Conservation (phyloP, 164 flowering plant genomes). For the Tetracentron sinense region DNA sequence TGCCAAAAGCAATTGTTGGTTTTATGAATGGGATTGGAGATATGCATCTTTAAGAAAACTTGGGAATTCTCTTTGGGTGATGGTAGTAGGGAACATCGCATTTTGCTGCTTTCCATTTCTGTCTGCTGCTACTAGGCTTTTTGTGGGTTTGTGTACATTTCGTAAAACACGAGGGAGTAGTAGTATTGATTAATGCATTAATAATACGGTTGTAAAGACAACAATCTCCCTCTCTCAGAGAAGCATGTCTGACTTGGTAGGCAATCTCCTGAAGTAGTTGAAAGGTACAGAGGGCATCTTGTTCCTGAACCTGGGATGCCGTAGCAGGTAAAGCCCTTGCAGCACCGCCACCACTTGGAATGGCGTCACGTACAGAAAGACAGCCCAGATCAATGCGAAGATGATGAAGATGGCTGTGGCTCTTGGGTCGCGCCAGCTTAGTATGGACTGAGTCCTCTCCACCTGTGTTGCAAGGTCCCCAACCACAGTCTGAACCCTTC, state of each 20-base stretch:
- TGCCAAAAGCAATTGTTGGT: constrained; percentile 11
- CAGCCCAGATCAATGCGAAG: constrained; percentile 52
- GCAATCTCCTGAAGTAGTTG: constrained; percentile 77
- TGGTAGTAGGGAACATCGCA: background rate
- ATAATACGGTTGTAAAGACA: background rate
- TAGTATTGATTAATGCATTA: too few relatives aligned
- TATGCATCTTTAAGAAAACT: constrained; percentile 2
- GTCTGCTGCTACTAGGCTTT: background rate
- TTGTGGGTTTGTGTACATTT: constrained; percentile 6
- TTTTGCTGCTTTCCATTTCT: background rate
- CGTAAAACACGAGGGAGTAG: too few relatives aligned
- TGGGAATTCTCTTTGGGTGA: constrained; percentile 6
- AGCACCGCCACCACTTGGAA: constrained; percentile 63
- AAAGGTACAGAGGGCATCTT: constrained; percentile 76
- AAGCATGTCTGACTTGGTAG: constrained; percentile 69
- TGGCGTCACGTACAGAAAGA: constrained; percentile 66
- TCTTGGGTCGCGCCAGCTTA: constrained; percentile 88
- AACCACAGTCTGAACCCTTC: constrained; percentile 64
- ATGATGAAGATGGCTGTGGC: constrained; percentile 67
- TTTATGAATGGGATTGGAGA: background rate
- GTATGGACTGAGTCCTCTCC: constrained; percentile 57
- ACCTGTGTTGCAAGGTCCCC: constrained; percentile 86
- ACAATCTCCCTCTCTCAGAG: constrained; percentile 26
- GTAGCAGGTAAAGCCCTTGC: constrained; percentile 54
- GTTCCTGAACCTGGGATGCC: constrained; percentile 76